These are phyloP conservation scores for Arachis hypogaea DNA, from an alignment of 306 rosid genomes.

Conservation along the genomic window DNA sequence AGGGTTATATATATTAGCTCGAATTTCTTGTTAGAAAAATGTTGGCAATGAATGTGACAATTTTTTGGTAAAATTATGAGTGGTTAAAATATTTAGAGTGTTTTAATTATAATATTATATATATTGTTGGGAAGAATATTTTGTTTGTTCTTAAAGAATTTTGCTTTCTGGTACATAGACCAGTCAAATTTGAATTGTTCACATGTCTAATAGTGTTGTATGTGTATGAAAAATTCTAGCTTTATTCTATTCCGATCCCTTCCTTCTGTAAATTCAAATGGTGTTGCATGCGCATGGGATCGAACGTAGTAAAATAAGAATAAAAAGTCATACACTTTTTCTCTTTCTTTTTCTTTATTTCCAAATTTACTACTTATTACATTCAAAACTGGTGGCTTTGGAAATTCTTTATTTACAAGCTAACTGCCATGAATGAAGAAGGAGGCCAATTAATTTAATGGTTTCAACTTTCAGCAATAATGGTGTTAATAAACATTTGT, in stretches of 20 bases:
- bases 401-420: slow-evolving; percentile 36
- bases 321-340: neutral
- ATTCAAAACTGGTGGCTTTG: slow-evolving; percentile 45
- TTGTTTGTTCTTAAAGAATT: neutral
- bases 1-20: too few relatives aligned
- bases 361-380: slow-evolving; percentile 11
- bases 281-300: neutral
- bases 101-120: too few relatives aligned
- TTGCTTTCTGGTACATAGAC: neutral
- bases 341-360: slow-evolving; percentile 9
- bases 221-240: neutral
- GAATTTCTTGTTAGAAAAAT: too few relatives aligned
- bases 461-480: slow-evolving; percentile 30
- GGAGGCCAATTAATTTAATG: slow-evolving; percentile 13
- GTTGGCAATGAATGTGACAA: too few relatives aligned
- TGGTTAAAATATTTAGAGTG: too few relatives aligned
- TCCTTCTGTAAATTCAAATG: slow-evolving; percentile 5
- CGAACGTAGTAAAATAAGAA: slow-evolving; percentile 13
- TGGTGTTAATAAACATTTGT: neutral
- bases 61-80: too few relatives aligned
- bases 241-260: neutral
- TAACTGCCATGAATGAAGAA: slow-evolving; percentile 32
- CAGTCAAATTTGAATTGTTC: slow-evolving; percentile 4
- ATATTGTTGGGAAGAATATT: too few relatives aligned
- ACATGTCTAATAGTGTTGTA: neutral